Evolutionary conservation across 1,284 basidiomycete species (phyloP), one percentile per base, ranked within the genome.

Genomic region (Cutaneotrichosporon daszewskae): DNA sequence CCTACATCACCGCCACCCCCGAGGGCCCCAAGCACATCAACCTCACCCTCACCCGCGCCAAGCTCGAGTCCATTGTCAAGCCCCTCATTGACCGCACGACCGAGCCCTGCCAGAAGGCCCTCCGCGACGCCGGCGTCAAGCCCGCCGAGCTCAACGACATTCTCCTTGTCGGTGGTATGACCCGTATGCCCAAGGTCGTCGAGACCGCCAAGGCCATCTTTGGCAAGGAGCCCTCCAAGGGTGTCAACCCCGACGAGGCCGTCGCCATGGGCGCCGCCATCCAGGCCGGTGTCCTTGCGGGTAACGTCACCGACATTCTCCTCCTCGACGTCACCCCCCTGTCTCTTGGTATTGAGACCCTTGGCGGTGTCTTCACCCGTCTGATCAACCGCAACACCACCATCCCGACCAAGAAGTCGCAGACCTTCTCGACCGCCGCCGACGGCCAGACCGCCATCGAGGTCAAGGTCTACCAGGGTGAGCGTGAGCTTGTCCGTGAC

Each of bases 341-440:
- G 26, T 71, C 69, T 45, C 67, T 68, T 50, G 80, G 81, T 78
- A 94, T 95, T 59, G 87, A 95, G 76, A 97, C 94, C 8, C 87
- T 96, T 50, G 94, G 94, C 63, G 94, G 94, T 71, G 96, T 98
- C 74, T 96, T 97, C 87, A 97, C 94, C 53, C 73, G 76, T 51
- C 79, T 90, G 40, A 91, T 92, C 74, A 85, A 82, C 71, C 85
- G 94, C 53, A 98, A 98, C 78, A 98, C 94, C 16, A 97, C 94
- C 51, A 97, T 97, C 74, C 94, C 94, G 17, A 97, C 92, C 66
- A 98, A 97, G 81, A 97, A 98, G 82, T 91, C 88, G 4, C 92
- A 97, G 72, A 85, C 86, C 44, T 98, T 97, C 80, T 97, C 94
- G 17, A 98, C 95, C 18, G 94, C 94, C 36, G 94, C 89, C 48